Base-by-base conservation (phyloP, 225 moss, liverwort and hornwort species). In the Ulota crispa region DNA sequence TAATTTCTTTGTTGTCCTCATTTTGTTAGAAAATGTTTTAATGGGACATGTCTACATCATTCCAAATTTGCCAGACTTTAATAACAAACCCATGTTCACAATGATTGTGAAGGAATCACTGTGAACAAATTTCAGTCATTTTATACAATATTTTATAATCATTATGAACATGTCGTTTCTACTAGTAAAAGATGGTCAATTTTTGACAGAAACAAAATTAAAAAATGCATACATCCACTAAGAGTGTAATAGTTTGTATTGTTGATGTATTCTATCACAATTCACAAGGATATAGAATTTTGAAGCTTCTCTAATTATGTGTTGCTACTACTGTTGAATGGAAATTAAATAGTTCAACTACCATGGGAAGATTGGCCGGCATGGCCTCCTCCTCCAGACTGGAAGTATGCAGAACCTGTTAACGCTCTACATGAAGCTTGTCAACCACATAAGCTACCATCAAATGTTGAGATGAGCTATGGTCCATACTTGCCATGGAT, bases 351-450 rank as follows among this genome's bases (percentile, higher is more conserved):
- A 89, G 88, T 86, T 27, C 14, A 62, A 50, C 81, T 76, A 12
- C 87, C 83, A 0, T 89, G 87, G 87, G 27, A 74, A 32, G 87
- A 83, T 36, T 89, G 89, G 89, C 89, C 89, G 0, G n/a, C 72
- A 0, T 85, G 72, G 79, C 86, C 81, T 39, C 90, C 87, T n/a
- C 89, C 81, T 68, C 30, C n/a, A 24, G 12, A 57, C 0, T 90
- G 90, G 90, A 68, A 59, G 11, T 81, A 87, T 50, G 0, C 56
- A 2, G 90, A 90, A 34, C 83, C 85, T 4, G 26, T 83, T 2
- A 73, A 83, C 63, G 85, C 90, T 76, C 9, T 87, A 34, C 79
- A 39, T 20, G 87, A 85, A 86, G 39, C 83, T 52, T 87, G 87
- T 37, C 20, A 19, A 43, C 73, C 90, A 4, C 90, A 90, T 45